Evolutionary conservation across 2,329 filamentous ascomycete species (phyloP).

Genomic region (Fusarium lateritium): DNA sequence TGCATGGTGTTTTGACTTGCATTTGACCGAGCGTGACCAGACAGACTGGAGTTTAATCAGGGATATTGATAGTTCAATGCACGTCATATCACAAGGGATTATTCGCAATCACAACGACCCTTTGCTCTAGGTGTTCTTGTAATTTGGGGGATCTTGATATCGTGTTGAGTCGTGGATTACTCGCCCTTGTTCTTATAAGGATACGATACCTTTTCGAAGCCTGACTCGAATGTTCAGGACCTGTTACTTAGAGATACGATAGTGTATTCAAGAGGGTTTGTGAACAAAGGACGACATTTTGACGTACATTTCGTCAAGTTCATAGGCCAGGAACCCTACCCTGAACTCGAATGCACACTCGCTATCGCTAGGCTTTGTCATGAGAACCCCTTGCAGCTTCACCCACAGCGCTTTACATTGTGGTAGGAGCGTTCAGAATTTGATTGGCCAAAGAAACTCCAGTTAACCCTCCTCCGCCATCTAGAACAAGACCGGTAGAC

Average conservation of each 20-base stretch:
- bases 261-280: not conserved
- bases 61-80: not conserved
- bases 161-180: not conserved
- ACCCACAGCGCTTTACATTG: not conserved
- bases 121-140: not conserved
- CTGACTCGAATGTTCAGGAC: no score
- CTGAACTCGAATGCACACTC: not conserved
- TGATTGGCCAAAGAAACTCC: not conserved
- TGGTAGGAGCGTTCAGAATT: no score
- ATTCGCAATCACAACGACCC: not conserved
- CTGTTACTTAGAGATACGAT: not conserved
- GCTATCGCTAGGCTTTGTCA: not conserved
- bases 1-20: conserved; percentile 17
- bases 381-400: conserved; percentile 11
- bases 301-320: not conserved
- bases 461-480: not conserved
- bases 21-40: not conserved
- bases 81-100: not conserved
- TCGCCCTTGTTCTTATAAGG: not conserved
- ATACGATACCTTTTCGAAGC: no score
- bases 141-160: not conserved
- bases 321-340: not conserved
- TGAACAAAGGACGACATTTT: not conserved
- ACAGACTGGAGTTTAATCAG: not conserved
- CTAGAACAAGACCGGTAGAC: no score